Evolutionary conservation across 83 land plant genomes (phyloP), one percentile per base, ranked within the genome.

Genomic region (Thuja plicata): DNA sequence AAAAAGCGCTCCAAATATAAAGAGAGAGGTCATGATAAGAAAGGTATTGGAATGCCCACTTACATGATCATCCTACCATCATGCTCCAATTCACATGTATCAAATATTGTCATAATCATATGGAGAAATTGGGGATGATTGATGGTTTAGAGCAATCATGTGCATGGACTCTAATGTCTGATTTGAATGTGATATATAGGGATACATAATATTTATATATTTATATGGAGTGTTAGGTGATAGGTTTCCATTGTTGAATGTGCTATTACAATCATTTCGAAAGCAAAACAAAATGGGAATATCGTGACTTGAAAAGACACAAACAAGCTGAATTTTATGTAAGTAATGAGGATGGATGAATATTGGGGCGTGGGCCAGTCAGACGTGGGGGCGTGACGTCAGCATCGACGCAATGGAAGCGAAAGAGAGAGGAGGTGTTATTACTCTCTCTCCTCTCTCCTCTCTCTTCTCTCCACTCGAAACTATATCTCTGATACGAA

Each of bases 81-180:
- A 27, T 27, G 30, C 54, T 48, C 15, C 30, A 43, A 30, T 27
- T 27, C 34, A 45, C 13, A 40, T 24, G 52, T 45, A 83, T 12
- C 85, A 24, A 83, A 48, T 27, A 11, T 43, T 24, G 27, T 83
- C 34, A 43, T 13, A 27, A 30, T 83, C 85, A 43, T 30, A 46
- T n/a, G 43, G 55, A 83, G 85, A 83, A 83, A 82, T 82, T 82
- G 85, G 85, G 16, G 57, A 83, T 83, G 85, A 83, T 83, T 83
- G 85, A 83, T 83, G 32, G 13, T 32, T 45, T 0, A 34, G 6
- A 0, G 38, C 15, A 11, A 76, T 76, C n/a, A 76, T 35, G 35
- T 1, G 79, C 79, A 35, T 76, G 79, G 48, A 43, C 43, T 82
- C 35, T 3, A 13, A 12, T 30, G 55, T 83, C 57, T 21, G 45